A percentile compares a stretch with the other conserved stretches of the same genome.
Evolutionary conservation across 495 filamentous ascomycete genomes (phyloP).

Genomic region (Penicillium maclennaniae): DNA sequence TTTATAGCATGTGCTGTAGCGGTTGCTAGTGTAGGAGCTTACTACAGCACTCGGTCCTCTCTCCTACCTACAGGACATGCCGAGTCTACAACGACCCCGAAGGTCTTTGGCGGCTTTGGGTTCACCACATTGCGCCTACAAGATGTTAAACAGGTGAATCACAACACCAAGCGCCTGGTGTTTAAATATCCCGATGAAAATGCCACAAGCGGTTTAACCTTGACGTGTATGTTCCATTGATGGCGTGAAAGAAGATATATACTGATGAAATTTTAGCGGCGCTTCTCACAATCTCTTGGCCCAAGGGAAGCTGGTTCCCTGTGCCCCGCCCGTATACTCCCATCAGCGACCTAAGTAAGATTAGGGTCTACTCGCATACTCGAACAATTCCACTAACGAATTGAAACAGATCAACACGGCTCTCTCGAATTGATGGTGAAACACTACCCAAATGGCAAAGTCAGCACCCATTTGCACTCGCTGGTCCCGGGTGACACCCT

Average conservation of each 20-base stretch:
- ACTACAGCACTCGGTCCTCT: constrained; percentile 14
- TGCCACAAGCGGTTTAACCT: constrained; percentile 45
- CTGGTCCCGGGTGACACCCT: constrained; percentile 57
- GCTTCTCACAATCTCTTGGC: constrained; percentile 52
- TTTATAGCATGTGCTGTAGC: constrained; percentile 1
- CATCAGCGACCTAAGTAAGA: constrained; percentile 48
- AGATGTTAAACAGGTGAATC: constrained; percentile 55
- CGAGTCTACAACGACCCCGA: constrained; percentile 19
- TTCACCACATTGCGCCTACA: constrained; percentile 28
- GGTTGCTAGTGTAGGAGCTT: constrained; percentile 18
- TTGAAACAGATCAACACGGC: constrained; percentile 45
- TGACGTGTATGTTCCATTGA: constrained; percentile 43
- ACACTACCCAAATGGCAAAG: constrained; percentile 59
- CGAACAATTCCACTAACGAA: constrained; percentile 1
- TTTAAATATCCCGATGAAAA: constrained; percentile 56
- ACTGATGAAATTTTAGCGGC: constrained; percentile 35
- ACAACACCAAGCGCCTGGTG: constrained; percentile 61
- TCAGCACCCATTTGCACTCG: constrained; percentile 57
- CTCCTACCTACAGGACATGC: constrained; percentile 16
- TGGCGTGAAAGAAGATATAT: not conserved
- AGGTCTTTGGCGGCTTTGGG: constrained; percentile 21
- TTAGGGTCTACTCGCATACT: not conserved
- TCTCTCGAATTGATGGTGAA: constrained; percentile 59
- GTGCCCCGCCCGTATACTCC: constrained; percentile 59
- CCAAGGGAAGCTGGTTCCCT: constrained; percentile 49